These are phyloP conservation scores for Trichoderma breve DNA, from an alignment of 2,329 filamentous ascomycete genomes.

Conservation along the genomic window DNA sequence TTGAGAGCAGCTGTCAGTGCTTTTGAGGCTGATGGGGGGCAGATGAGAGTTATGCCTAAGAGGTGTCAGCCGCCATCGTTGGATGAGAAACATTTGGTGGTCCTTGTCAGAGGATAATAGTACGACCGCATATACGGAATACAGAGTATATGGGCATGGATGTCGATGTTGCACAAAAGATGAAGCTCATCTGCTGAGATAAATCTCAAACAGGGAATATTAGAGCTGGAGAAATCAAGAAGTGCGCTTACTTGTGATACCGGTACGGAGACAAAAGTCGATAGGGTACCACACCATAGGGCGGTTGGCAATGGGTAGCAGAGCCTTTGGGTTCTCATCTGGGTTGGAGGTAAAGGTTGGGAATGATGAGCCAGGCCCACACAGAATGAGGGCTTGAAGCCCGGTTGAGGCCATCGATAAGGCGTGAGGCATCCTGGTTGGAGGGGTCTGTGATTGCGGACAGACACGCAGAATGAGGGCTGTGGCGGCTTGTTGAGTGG, in stretches of 20 bases:
- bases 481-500: not conserved
- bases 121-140: not conserved
- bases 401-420: slow-evolving; percentile 69
- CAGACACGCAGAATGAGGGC: not conserved
- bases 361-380: slow-evolving; percentile 77
- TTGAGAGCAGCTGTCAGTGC: slow-evolving; percentile 69
- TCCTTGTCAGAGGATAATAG: not conserved
- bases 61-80: slow-evolving; percentile 25
- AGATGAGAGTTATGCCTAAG: slow-evolving; percentile 62
- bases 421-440: slow-evolving; percentile 67
- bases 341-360: slow-evolving; percentile 79
- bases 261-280: slow-evolving; percentile 80
- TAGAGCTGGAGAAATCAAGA: not conserved
- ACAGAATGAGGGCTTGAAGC: slow-evolving; percentile 80
- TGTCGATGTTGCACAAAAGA: not conserved
- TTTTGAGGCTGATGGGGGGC: slow-evolving; percentile 61
- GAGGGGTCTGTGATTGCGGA: not conserved
- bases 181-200: not conserved
- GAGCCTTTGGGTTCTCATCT: slow-evolving; percentile 76
- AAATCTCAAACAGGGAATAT: not conserved
- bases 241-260: slow-evolving; percentile 62
- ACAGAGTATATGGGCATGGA: not conserved
- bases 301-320: slow-evolving; percentile 78
- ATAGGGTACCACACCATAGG: slow-evolving; percentile 90
- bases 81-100: not conserved